Percentiles rank a stretch among this genome's conserved stretches.
phyloP scores from a whole-genome alignment of 2,329 filamentous ascomycete genomes.

The Talaromyces sp. region DNA sequence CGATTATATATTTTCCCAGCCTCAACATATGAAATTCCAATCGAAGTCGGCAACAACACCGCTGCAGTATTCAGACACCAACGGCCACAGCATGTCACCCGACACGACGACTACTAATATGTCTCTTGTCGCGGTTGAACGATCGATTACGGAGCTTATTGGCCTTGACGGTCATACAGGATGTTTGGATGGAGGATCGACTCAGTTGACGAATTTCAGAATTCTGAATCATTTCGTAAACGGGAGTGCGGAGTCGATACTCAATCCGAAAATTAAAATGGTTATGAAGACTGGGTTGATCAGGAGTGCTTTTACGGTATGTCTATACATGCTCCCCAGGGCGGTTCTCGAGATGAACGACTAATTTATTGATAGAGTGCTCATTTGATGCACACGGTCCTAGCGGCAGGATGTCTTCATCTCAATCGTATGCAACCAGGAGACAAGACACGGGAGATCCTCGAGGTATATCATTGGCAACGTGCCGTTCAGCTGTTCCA shows the following conservation, averaged over 20 bases:
- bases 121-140: constrained; percentile 8
- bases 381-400: constrained; percentile 13
- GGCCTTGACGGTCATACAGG: not conserved
- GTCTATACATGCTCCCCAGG: not conserved
- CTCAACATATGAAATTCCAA: not conserved
- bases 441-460: constrained; percentile 6
- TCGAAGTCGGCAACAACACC: not conserved
- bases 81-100: not conserved
- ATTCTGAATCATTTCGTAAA: constrained; percentile 6
- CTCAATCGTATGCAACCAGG: constrained; percentile 8
- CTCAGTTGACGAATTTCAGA: not conserved
- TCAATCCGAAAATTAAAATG: constrained; percentile 7
- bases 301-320: constrained; percentile 7
- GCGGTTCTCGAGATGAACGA: not conserved
- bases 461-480: constrained; percentile 34
- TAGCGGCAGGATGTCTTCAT: constrained; percentile 9
- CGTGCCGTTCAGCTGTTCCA: constrained; percentile 33
- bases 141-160: constrained; percentile 1
- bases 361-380: not conserved
- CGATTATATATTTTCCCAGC: constrained; percentile 7
- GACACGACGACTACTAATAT: constrained; percentile 2
- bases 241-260: not conserved
- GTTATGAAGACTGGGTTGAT: constrained; percentile 12
- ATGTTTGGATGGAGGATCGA: not conserved
- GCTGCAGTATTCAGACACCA: not conserved